Percentiles rank a stretch among this genome's conserved stretches.
Evolutionary conservation across 106 monocot genomes (phyloP).

Genomic region (Allium sativum): DNA sequence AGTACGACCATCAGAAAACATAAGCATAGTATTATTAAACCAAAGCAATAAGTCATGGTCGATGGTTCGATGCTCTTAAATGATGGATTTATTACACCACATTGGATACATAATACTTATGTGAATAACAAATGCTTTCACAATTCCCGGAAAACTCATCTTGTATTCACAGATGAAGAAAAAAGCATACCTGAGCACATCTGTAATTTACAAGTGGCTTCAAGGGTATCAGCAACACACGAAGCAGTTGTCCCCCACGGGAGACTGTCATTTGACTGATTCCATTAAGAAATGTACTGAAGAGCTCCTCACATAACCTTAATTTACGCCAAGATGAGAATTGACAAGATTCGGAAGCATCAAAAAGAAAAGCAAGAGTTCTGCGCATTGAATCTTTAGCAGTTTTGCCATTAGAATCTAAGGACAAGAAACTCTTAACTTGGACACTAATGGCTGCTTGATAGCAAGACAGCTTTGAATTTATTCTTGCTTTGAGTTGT

Average conservation of each 20-base stretch:
- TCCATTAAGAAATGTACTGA: constrained; percentile 58
- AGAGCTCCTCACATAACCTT: constrained; percentile 80
- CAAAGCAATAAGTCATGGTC: too few species aligned
- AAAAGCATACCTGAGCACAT: constrained; percentile 58
- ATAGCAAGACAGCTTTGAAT: constrained; percentile 60
- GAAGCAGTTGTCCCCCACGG: constrained; percentile 82
- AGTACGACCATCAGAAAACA: too few species aligned
- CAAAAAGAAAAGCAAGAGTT: constrained; percentile 72
- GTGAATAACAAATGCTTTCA: too few species aligned
- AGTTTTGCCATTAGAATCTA: constrained; percentile 59
- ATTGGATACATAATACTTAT: too few species aligned
- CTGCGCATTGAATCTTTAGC: constrained; percentile 68
- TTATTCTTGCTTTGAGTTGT: constrained; percentile 66
- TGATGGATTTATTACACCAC: too few species aligned
- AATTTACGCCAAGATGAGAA: constrained; percentile 85
- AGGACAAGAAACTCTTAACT: constrained; percentile 39
- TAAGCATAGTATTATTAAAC: too few species aligned
- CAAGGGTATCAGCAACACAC: constrained; percentile 78
- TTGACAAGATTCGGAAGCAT: constrained; percentile 81
- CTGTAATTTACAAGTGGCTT: constrained; percentile 88
- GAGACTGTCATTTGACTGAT: constrained; percentile 78
- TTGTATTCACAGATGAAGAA: too few species aligned
- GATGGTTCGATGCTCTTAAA: too few species aligned
- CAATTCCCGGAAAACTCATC: too few species aligned
- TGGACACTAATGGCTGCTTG: constrained; percentile 65